Percentiles rank a stretch among this genome's conserved stretches.
These are phyloP conservation scores for Lagerstroemia speciosa DNA, from an alignment of 345 rosid species.

Conservation along the genomic window DNA sequence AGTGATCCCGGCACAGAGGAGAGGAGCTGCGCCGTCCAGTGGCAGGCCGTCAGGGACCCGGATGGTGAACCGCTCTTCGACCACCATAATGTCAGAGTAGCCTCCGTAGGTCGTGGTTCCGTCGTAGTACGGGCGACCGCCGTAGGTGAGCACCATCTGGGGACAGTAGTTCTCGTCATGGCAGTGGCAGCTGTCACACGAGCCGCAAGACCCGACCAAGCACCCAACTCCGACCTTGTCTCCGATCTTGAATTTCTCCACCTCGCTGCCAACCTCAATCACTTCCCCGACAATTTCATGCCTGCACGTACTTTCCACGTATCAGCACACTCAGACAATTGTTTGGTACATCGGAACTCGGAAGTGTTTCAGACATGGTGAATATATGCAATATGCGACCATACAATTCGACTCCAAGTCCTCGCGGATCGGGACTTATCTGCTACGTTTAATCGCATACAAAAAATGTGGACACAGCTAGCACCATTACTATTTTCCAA, in stretches of 20 bases:
- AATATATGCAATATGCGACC: too few species aligned
- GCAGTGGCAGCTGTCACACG: conserved; percentile 38
- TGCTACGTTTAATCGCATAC: too few species aligned
- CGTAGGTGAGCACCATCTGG: conserved; percentile 23
- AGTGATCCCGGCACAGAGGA: conserved; percentile 68
- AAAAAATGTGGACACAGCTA: not conserved
- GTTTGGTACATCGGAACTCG: too few species aligned
- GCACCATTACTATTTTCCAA: not conserved
- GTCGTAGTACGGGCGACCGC: conserved; percentile 14
- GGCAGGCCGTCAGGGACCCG: conserved; percentile 36
- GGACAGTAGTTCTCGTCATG: conserved; percentile 50
- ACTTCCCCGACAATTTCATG: conserved; percentile 68
- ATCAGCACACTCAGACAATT: too few species aligned
- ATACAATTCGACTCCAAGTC: too few species aligned
- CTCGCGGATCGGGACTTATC: too few species aligned
- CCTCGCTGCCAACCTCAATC: conserved; percentile 44
- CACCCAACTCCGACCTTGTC: conserved; percentile 48
- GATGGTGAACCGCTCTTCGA: conserved; percentile 36
- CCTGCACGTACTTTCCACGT: conserved; percentile 14
- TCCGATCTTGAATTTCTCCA: conserved; percentile 34
- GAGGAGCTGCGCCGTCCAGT: conserved; percentile 48
- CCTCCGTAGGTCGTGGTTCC: conserved; percentile 53
- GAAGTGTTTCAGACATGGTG: too few species aligned
- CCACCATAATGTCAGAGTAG: conserved; percentile 50
- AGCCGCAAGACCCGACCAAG: conserved; percentile 41